phyloP scores from a whole-genome alignment of 2,329 filamentous ascomycete genomes.

The Botrytis sinoallii region DNA sequence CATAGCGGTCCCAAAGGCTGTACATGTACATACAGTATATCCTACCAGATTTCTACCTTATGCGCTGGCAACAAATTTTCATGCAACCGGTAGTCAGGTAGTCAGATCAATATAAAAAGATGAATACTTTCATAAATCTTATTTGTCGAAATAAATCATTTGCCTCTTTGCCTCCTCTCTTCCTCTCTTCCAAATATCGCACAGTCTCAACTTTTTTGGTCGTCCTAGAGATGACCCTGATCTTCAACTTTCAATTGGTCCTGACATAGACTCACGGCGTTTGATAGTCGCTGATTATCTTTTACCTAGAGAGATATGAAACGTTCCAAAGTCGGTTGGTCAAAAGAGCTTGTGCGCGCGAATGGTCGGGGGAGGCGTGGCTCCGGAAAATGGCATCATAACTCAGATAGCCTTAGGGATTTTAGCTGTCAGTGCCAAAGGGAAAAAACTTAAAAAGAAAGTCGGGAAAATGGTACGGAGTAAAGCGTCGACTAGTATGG shows the following conservation, averaged over 20 bases:
- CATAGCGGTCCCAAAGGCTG: background rate
- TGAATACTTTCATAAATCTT: slow-evolving; percentile 10
- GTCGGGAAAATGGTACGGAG: background rate
- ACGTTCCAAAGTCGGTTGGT: slow-evolving; percentile 11
- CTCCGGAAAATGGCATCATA: slow-evolving; percentile 8
- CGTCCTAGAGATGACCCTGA: background rate
- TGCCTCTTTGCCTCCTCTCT: slow-evolving; percentile 1
- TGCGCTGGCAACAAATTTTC: slow-evolving; percentile 13
- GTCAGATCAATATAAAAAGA: slow-evolving; percentile 5
- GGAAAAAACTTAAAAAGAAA: background rate
- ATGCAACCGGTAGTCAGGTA: slow-evolving; percentile 12
- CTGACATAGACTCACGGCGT: background rate
- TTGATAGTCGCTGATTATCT: slow-evolving; percentile 15
- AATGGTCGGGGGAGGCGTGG: background rate
- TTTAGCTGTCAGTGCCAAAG: background rate
- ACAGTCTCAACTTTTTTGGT: slow-evolving; percentile 6
- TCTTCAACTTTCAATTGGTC: slow-evolving; percentile 2
- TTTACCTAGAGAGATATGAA: slow-evolving; percentile 12
- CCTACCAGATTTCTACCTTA: slow-evolving; percentile 5
- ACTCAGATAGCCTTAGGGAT: background rate
- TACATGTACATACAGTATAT: background rate
- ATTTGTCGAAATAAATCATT: slow-evolving; percentile 2
- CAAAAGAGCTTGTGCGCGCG: background rate
- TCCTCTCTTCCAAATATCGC: background rate
- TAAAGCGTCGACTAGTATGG: background rate